phyloP scores from a whole-genome alignment of 768 basidiomycete genomes.

The Pisolithus tinctorius region DNA sequence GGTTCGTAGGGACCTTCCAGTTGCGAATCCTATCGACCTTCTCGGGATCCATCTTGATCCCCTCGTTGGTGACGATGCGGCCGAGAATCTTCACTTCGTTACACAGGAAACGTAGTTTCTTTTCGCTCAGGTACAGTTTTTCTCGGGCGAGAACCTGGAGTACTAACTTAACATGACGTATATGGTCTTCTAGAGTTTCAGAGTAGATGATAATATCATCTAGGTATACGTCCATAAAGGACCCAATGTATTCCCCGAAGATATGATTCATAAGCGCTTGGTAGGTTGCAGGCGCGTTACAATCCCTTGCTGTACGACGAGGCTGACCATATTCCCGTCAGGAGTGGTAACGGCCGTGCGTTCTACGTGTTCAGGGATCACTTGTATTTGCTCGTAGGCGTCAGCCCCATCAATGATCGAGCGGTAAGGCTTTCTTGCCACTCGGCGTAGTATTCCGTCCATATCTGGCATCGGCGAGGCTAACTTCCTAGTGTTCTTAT shows the following conservation, averaged over 20 bases:
- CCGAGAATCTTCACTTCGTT: no score
- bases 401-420: slow-evolving; percentile 11
- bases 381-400: slow-evolving; percentile 16
- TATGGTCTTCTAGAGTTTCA: no score
- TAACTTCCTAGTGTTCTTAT: neutral
- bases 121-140: no score
- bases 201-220: no score
- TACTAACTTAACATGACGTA: no score
- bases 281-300: slow-evolving; percentile 40
- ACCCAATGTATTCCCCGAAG: neutral
- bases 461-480: neutral
- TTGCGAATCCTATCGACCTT: no score
- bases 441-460: neutral
- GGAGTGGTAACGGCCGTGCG: slow-evolving; percentile 31
- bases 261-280: slow-evolving; percentile 20
- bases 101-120: no score
- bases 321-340: slow-evolving; percentile 32
- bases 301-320: slow-evolving; percentile 9
- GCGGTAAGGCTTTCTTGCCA: neutral
- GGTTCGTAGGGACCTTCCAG: no score
- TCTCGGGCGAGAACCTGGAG: no score
- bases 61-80: no score
- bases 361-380: slow-evolving; percentile 1
- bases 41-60: no score
- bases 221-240: slow-evolving; percentile 7